A percentile compares a stretch with the other conserved stretches of the same genome.
These are phyloP conservation scores for Teratosphaeria viscida DNA, from an alignment of 2,329 filamentous ascomycete species.

Conservation along the genomic window DNA sequence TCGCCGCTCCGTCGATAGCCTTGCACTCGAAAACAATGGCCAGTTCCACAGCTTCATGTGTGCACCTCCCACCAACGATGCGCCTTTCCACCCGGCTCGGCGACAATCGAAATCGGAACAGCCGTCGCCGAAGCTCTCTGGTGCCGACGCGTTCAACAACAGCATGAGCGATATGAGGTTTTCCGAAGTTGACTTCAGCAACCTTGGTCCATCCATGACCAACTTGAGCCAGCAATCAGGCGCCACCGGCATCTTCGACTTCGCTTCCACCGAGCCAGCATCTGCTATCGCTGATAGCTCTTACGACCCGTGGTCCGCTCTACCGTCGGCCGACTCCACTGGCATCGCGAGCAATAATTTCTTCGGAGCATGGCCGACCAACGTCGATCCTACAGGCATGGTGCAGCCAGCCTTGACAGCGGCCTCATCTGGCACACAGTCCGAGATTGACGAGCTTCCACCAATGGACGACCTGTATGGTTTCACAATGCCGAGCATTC, in stretches of 20 bases:
- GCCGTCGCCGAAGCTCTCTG: conserved; percentile 17
- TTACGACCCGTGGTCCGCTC: conserved; percentile 22
- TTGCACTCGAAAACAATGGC: conserved; percentile 26
- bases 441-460: conserved; percentile 28
- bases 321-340: conserved; percentile 17
- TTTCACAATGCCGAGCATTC: conserved; percentile 22
- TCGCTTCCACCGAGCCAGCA: conserved; percentile 15
- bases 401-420: conserved; percentile 28
- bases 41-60: conserved; percentile 2
- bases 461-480: conserved; percentile 23
- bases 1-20: conserved; percentile 43
- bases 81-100: conserved; percentile 11
- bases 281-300: conserved; percentile 17
- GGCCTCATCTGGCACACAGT: conserved; percentile 29
- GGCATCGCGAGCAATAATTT: conserved; percentile 23
- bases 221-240: conserved; percentile 14
- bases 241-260: conserved; percentile 13
- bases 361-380: conserved; percentile 23
- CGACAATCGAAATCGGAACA: conserved; percentile 23
- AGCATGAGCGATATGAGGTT: conserved; percentile 8
- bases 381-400: conserved; percentile 12
- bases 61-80: conserved; percentile 1
- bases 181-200: conserved; percentile 17
- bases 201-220: conserved; percentile 6
- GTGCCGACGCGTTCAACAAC: conserved; percentile 1